Percentiles rank a stretch among this genome's conserved stretches.
Conservation (phyloP, 495 filamentous ascomycete species). For the Annulohypoxylon moriforme region DNA sequence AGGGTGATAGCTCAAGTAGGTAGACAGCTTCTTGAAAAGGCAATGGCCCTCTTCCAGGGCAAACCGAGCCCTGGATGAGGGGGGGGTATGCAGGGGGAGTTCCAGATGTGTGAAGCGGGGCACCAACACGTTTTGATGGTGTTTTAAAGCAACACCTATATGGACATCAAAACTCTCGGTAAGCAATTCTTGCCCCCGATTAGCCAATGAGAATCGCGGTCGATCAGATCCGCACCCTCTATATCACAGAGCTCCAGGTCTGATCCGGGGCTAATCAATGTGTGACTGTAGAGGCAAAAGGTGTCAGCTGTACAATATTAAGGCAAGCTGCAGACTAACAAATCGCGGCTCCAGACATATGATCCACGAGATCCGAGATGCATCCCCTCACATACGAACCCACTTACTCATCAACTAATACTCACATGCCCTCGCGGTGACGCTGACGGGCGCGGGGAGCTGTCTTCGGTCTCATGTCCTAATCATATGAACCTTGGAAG, state of each 20-base stretch:
- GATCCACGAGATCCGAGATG: slow-evolving; percentile 14
- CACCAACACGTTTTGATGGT: slow-evolving; percentile 34
- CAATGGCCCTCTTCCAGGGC: neutral
- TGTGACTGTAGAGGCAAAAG: neutral
- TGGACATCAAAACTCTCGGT: neutral
- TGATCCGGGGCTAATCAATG: neutral
- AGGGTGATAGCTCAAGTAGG: neutral
- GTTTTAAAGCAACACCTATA: slow-evolving; percentile 28
- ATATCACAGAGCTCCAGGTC: slow-evolving; percentile 1
- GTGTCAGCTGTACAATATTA: slow-evolving; percentile 33
- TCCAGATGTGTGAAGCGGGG: slow-evolving; percentile 28
- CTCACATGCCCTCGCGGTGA: neutral
- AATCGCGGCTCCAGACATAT: neutral
- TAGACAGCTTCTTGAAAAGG: slow-evolving; percentile 12
- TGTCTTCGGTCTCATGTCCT: neutral
- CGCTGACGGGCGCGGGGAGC: slow-evolving; percentile 11
- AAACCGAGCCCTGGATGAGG: slow-evolving; percentile 10
- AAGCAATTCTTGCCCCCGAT: neutral
- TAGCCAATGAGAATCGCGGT: slow-evolving; percentile 9
- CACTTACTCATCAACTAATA: neutral
- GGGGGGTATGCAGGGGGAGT: slow-evolving; percentile 32
- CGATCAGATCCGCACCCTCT: neutral
- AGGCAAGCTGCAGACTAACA: slow-evolving; percentile 16
- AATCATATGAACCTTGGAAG: neutral
- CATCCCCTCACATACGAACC: neutral